Base-by-base conservation (phyloP, 257 asterid species). In the Prunella vulgaris region DNA sequence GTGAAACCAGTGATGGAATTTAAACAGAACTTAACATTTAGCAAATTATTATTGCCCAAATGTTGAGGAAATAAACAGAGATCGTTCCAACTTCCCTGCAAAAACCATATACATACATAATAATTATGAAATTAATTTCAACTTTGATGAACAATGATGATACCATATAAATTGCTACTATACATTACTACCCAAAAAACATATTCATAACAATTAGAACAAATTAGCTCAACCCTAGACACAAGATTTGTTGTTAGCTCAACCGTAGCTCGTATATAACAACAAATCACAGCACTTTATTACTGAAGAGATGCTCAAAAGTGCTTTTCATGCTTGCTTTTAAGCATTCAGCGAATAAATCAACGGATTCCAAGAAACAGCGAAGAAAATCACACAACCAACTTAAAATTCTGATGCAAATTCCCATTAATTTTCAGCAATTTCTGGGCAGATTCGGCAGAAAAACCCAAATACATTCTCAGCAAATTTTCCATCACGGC, bases 71-170 rank as follows among this genome's bases (percentile, higher is more conserved):
- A 27, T n/a, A 17, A 32, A 35, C 25, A 22, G 53, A 27, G 59
- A 51, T 72, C 62, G 14, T 63, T 10, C 32, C 37, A 24, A 65
- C 7, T 22, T 57, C 60, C 74, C 79, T 68, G 18, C 70, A 75
- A 40, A 68, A 61, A 20, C 44, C 60, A 53, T 52, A 68, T 0
- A 17, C 60, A 10, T 0, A 68, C 40, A 60, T 51, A 27, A 68
- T 68, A 12, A 64, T 14, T 35, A 24, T 38, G 58, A 10, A 56
- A 56, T 22, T 4, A 24, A 56, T 8, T 12, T 21, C 25, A 20
- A 66, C 9, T 30, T 51, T 32, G 33, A 21, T 27, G 1, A 66
- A 27, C 15, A n/a, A 9, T 15, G 14, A 49, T 30, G 51, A 18
- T 30, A 5, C n/a, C n/a, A n/a, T n/a, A n/a, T n/a, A n/a, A n/a